These are phyloP conservation scores for Epichloe festucae DNA, from an alignment of 2,329 filamentous ascomycete genomes.

Conservation along the genomic window DNA sequence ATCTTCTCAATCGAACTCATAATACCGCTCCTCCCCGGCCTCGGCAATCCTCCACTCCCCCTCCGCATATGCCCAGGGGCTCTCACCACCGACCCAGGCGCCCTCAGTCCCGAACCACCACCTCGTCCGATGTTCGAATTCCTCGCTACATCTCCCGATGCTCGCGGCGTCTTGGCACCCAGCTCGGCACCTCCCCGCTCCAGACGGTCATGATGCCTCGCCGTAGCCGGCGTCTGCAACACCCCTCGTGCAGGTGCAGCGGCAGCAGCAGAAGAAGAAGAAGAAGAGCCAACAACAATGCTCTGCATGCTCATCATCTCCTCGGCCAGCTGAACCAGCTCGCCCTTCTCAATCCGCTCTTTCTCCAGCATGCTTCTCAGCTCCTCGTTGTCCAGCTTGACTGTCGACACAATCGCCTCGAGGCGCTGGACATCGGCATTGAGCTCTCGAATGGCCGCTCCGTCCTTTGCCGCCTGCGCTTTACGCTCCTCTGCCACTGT, in stretches of 20 bases:
- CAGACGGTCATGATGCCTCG: background rate
- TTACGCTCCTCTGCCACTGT: conserved; percentile 37
- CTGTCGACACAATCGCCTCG: conserved; percentile 54
- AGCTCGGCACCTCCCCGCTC: background rate
- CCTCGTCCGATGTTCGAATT: conserved; percentile 8
- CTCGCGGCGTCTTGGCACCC: conserved; percentile 26
- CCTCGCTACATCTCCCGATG: conserved; percentile 38
- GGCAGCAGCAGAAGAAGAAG: background rate
- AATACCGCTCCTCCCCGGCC: conserved; percentile 53
- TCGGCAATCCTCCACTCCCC: conserved; percentile 32
- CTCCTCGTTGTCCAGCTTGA: conserved; percentile 56
- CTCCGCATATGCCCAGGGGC: conserved; percentile 32
- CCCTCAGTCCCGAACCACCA: conserved; percentile 45
- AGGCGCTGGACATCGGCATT: conserved; percentile 65
- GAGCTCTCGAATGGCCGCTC: conserved; percentile 54
- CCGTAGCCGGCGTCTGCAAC: conserved; percentile 2
- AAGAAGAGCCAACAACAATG: conserved; percentile 19
- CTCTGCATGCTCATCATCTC: conserved; percentile 66
- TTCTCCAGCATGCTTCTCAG: conserved; percentile 54
- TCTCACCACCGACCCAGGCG: conserved; percentile 39
- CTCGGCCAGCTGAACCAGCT: conserved; percentile 68
- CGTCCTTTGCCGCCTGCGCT: conserved; percentile 48
- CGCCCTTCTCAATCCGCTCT: conserved; percentile 72
- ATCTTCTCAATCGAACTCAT: conserved; percentile 82
- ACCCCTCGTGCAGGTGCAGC: conserved; percentile 8